Percentiles rank a stretch among this genome's conserved stretches.
Evolutionary conservation across 2,329 filamentous ascomycete genomes (phyloP).

Genomic region (Parastagonospora avenae): DNA sequence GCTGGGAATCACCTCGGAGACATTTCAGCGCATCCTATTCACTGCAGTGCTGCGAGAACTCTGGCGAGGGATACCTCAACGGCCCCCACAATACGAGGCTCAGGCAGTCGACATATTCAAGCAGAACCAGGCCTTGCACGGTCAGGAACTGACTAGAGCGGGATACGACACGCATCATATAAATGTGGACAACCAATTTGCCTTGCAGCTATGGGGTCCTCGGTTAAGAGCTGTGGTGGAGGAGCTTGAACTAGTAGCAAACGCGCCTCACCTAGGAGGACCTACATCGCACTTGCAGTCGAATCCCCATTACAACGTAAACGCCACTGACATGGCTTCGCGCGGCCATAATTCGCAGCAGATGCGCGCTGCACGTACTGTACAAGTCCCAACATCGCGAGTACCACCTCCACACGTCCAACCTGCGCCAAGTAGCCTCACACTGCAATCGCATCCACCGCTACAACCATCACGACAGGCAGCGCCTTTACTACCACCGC

Average conservation of each 20-base stretch:
- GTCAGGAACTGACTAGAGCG: not conserved
- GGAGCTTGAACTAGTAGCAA: too few relatives aligned
- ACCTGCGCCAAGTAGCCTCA: constrained; percentile 1
- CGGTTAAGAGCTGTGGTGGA: constrained; percentile 1
- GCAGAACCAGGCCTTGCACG: constrained; percentile 13
- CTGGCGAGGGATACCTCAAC: constrained; percentile 26
- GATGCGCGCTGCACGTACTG: not conserved
- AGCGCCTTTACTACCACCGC: constrained; percentile 43
- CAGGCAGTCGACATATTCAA: constrained; percentile 5
- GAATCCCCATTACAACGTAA: too few relatives aligned
- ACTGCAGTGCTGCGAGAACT: constrained; percentile 54
- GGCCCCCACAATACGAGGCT: constrained; percentile 9
- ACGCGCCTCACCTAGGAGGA: too few relatives aligned
- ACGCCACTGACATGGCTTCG: too few relatives aligned
- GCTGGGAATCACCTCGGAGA: constrained; percentile 56
- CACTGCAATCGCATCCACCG: not conserved
- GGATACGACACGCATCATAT: not conserved
- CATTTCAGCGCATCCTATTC: constrained; percentile 62
- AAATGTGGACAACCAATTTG: not conserved
- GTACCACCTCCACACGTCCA: not conserved
- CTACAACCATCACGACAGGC: not conserved
- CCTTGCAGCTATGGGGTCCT: constrained; percentile 7
- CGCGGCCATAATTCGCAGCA: not conserved
- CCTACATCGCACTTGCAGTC: too few relatives aligned
- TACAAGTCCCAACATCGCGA: not conserved